These are phyloP conservation scores for Populus hybrid DNA, from an alignment of 441 rosid genomes.

Conservation along the genomic window DNA sequence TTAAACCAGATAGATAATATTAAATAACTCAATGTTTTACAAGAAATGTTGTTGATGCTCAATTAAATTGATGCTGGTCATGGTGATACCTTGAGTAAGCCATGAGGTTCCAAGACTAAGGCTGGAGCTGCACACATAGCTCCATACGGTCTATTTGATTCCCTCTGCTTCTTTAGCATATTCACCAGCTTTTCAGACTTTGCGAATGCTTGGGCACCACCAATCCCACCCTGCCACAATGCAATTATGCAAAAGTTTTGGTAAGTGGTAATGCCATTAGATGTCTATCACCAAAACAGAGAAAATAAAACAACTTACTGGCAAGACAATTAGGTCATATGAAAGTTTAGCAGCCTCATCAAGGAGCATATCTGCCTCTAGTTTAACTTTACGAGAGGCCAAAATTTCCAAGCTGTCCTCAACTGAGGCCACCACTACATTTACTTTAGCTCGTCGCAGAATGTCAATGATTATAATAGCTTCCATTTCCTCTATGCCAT, in stretches of 20 bases:
- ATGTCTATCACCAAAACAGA: not conserved
- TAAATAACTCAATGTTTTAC: not conserved
- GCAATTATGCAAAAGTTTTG: not conserved
- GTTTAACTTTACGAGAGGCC: slow-evolving; percentile 83
- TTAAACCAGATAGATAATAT: not conserved
- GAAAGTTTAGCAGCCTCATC: slow-evolving; percentile 76
- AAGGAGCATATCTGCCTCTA: slow-evolving; percentile 80
- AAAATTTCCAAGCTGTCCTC: slow-evolving; percentile 67
- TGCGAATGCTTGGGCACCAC: slow-evolving; percentile 92
- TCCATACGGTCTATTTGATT: slow-evolving; percentile 77
- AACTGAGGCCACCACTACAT: slow-evolving; percentile 84
- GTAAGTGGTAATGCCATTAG: not conserved
- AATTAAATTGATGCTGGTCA: not conserved
- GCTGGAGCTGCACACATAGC: slow-evolving; percentile 97
- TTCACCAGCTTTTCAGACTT: slow-evolving; percentile 68
- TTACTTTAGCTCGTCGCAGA: slow-evolving; percentile 79
- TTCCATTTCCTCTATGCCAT: slow-evolving; percentile 97
- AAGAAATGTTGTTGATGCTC: not conserved
- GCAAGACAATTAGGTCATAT: slow-evolving; percentile 79
- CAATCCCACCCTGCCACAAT: slow-evolving; percentile 75
- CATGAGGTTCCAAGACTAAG: slow-evolving; percentile 80
- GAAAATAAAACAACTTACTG: slow-evolving; percentile 38
- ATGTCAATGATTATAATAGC: slow-evolving; percentile 76
- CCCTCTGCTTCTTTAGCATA: slow-evolving; percentile 71
- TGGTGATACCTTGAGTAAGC: slow-evolving; percentile 71